Conservation (phyloP, 2,329 filamentous ascomycete genomes). For the Fusarium bulbicola region DNA sequence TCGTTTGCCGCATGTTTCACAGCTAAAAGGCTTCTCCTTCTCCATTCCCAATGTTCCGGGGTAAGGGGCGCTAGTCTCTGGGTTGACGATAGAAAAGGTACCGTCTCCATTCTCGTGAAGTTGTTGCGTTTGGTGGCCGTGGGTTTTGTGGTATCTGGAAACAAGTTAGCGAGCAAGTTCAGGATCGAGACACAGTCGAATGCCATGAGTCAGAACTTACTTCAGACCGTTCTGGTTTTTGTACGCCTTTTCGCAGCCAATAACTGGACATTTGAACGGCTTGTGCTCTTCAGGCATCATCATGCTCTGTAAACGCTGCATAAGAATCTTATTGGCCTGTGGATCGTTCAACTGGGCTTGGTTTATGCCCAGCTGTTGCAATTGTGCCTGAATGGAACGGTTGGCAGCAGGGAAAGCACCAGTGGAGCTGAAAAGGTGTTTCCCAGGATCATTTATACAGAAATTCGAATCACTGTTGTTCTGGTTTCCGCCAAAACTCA, state of each 20-base stretch:
- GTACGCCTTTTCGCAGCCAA: conserved; percentile 98
- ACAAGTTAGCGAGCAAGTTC: conserved; percentile 17
- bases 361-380: conserved; percentile 78
- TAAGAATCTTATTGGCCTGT: conserved; percentile 70
- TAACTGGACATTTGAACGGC: conserved; percentile 96
- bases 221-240: conserved; percentile 99
- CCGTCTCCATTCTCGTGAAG: conserved; percentile 96
- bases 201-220: conserved; percentile 60
- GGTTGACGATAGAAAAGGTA: conserved; percentile 97
- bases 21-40: conserved; percentile 99
- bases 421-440: conserved; percentile 88
- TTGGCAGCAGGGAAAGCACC: conserved; percentile 74
- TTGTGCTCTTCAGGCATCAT: conserved; percentile 90
- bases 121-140: conserved; percentile 96
- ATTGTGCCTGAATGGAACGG: conserved; percentile 71
- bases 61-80: conserved; percentile 91
- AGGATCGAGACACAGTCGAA: neutral
- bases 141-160: conserved; percentile 74
- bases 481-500: conserved; percentile 60
- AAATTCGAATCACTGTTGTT: conserved; percentile 56
- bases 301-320: conserved; percentile 67
- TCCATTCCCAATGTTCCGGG: conserved; percentile 99
- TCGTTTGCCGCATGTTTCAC: conserved; percentile 94
- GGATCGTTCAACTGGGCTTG: conserved; percentile 81
- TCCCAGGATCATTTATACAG: conserved; percentile 92